Evolutionary conservation across 192 early-diverging fungal genomes (phyloP), one percentile per base, ranked within the genome.

Genomic region (Dissophora globulifera): DNA sequence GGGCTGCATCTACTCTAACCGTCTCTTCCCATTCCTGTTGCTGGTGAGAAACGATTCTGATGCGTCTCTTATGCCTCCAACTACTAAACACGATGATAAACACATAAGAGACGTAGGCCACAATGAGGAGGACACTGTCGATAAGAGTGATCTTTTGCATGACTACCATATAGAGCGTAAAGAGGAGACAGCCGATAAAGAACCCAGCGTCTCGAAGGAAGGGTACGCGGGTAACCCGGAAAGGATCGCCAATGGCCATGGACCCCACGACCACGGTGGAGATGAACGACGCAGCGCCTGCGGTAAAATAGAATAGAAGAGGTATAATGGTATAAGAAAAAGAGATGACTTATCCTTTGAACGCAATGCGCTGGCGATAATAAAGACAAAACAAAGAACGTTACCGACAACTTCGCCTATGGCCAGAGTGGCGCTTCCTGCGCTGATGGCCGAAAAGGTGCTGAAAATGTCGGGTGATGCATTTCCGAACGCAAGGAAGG

Each of bases 391-490:
- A 35, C 42, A 45, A 26, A 11, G 29, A 11, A 45, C 13, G 45
- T 90, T 92, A 50, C 95, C 96, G 22, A 96, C 85, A 15, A 98
- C 84, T 69, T 97, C 94, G 27, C 97, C 95, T 8, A 98, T 78
- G 1, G 95, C 96, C 40, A 97, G 69, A 0, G 89, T 90, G 9
- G 88, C 90, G 42, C 88, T 86, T 22, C 87, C 85, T 3, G 88
- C 83, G 17, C 83, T 66, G 57, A 93, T 84, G 2, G 92, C 91
- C 46, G 87, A 93, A 32, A 92, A 96, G 0, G 95, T 96, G 40
- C 93, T 90, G 59, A 96, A 93, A 30, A 98, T 67, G 63, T 98
- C 97, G 0, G 95, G 94, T 2, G 93, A 91, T 22, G 93, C 96
- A 78, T 98, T 98, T 4, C 95, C 95, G 19, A 92, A 82, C 0